phyloP scores from a whole-genome alignment of 139 green algal genomes.

The Chlorella sorokiniana region DNA sequence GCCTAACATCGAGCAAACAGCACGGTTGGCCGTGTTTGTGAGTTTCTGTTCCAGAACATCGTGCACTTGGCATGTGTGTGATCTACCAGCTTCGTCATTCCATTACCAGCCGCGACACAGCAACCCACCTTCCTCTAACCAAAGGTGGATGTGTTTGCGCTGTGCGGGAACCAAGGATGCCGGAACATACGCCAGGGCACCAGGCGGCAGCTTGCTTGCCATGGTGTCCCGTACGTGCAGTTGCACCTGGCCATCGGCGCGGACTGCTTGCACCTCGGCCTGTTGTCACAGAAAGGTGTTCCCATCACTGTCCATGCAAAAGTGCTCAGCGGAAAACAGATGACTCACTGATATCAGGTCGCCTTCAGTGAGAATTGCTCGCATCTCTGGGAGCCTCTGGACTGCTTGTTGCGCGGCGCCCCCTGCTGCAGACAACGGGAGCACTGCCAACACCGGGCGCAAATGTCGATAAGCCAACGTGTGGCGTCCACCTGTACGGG shows the following conservation, averaged over 20 bases:
- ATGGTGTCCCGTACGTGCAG: constrained; percentile 18
- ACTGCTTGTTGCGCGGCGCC: background rate
- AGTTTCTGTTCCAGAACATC: no score
- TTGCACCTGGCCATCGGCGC: constrained; percentile 16
- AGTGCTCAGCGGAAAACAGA: background rate
- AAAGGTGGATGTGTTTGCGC: constrained; percentile 18
- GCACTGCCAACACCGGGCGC: background rate
- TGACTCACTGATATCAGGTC: constrained; percentile 6
- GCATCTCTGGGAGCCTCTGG: background rate
- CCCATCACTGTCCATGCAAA: background rate
- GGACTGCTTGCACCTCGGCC: constrained; percentile 27
- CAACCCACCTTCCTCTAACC: background rate
- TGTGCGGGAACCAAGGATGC: background rate
- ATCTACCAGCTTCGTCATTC: no score
- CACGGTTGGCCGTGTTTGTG: background rate
- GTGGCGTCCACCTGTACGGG: constrained; percentile 2
- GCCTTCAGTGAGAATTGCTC: constrained; percentile 3
- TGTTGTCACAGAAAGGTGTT: background rate
- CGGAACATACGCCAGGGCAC: background rate
- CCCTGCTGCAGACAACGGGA: constrained; percentile 10
- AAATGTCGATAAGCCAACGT: constrained; percentile 20
- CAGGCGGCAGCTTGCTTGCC: constrained; percentile 24
- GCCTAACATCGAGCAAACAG: background rate
- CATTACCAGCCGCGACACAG: background rate
- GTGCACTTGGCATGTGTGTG: no score